Percentiles rank a stretch among this genome's conserved stretches.
phyloP scores from a whole-genome alignment of 2,329 filamentous ascomycete species.

The Talaromyces atroroseus region DNA sequence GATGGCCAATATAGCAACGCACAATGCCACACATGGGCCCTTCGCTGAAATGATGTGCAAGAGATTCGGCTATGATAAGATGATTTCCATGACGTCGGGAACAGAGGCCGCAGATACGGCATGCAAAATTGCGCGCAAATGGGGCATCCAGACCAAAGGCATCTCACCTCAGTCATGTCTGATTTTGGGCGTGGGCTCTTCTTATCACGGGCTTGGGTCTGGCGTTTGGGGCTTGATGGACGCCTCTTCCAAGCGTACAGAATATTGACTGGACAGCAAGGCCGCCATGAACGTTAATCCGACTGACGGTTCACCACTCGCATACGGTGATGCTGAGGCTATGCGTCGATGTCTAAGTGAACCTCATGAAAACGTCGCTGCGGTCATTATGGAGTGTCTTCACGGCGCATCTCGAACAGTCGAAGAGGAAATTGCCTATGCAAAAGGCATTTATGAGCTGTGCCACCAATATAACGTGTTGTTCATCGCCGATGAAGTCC shows the following conservation, averaged over 20 bases:
- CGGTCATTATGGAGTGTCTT: neutral
- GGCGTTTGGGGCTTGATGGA: neutral
- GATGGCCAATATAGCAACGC: neutral
- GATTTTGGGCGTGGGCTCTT: neutral
- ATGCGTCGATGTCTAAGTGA: neutral
- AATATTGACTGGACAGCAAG: neutral
- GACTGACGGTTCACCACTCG: neutral
- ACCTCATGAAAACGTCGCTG: neutral
- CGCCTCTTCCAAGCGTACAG: neutral
- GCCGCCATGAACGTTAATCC: neutral
- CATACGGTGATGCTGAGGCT: neutral
- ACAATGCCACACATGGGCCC: neutral
- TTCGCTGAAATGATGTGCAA: constrained; percentile 3
- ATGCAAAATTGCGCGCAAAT: constrained; percentile 1
- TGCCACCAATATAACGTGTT: neutral
- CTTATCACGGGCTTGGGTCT: neutral
- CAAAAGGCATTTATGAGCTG: neutral
- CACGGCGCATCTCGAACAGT: neutral
- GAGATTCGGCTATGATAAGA: neutral
- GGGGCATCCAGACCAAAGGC: neutral
- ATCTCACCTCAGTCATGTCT: neutral
- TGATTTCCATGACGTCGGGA: neutral
- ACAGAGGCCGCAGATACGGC: neutral
- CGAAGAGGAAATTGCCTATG: neutral
- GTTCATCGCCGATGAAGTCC: neutral